phyloP scores from a whole-genome alignment of 2,329 filamentous ascomycete species.

The Peltaster fructicola region DNA sequence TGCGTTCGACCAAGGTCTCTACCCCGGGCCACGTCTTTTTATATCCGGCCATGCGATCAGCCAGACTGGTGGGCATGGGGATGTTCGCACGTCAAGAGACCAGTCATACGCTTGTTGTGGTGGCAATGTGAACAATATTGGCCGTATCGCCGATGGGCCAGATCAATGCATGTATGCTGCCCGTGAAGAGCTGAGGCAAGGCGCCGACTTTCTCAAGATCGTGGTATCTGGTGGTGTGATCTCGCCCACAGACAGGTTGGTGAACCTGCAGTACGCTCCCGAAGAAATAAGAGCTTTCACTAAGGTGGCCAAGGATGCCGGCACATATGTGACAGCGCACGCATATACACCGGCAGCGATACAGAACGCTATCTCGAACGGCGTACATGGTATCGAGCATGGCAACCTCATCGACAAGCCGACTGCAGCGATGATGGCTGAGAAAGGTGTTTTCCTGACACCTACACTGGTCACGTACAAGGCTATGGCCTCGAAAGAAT shows the following conservation, averaged over 20 bases:
- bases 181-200: slow-evolving; percentile 37
- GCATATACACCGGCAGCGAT: slow-evolving; percentile 40
- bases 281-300: slow-evolving; percentile 39
- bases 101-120: slow-evolving; percentile 31
- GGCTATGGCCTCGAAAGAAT: slow-evolving; percentile 29
- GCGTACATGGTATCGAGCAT: slow-evolving; percentile 39
- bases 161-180: slow-evolving; percentile 35
- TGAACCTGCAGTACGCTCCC: slow-evolving; percentile 37
- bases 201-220: slow-evolving; percentile 45
- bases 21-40: slow-evolving; percentile 38
- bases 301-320: slow-evolving; percentile 30
- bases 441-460: slow-evolving; percentile 32
- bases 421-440: slow-evolving; percentile 32
- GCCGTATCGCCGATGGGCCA: slow-evolving; percentile 36
- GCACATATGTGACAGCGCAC: slow-evolving; percentile 40
- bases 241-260: slow-evolving; percentile 36
- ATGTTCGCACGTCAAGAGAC: slow-evolving; percentile 31
- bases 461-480: slow-evolving; percentile 37
- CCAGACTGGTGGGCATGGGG: slow-evolving; percentile 42
- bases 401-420: slow-evolving; percentile 45
- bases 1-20: slow-evolving; percentile 37
- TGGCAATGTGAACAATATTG: slow-evolving; percentile 24
- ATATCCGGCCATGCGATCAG: slow-evolving; percentile 36
- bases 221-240: slow-evolving; percentile 42
- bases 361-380: slow-evolving; percentile 36